Conservation (phyloP, 345 rosid genomes). For the Pistacia integerrima region DNA sequence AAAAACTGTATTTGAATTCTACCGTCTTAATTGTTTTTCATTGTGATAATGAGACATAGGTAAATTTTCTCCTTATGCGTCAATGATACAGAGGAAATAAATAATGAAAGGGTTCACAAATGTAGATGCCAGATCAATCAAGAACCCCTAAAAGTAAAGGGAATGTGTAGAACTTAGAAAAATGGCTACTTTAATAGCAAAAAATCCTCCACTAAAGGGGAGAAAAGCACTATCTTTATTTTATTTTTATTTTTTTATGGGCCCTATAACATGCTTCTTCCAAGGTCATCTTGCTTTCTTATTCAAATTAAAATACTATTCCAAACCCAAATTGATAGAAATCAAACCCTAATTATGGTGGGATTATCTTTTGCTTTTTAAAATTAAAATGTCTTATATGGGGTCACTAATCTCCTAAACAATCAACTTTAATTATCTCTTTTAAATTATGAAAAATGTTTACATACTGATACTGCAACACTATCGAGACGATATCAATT, state of each 20-base stretch:
- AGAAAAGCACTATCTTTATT: not conserved
- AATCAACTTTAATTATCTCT: constrained; percentile 8
- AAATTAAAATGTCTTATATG: not conserved
- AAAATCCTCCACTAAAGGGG: constrained; percentile 1
- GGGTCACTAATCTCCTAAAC: constrained; percentile 1
- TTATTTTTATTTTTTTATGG: not conserved
- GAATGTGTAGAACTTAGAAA: not conserved
- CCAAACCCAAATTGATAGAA: constrained; percentile 4
- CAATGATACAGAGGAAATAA: not conserved
- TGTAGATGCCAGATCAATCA: constrained; percentile 12
- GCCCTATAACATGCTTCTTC: constrained; percentile 11
- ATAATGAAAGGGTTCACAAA: not conserved
- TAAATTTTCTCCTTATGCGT: not conserved
- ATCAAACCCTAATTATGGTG: constrained; percentile 27
- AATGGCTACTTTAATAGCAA: constrained; percentile 12
- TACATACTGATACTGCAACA: too few relatives aligned
- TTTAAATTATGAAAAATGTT: constrained; percentile 12
- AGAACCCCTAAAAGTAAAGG: not conserved
- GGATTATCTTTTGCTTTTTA: not conserved
- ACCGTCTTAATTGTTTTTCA: too few relatives aligned
- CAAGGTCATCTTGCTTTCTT: constrained; percentile 8
- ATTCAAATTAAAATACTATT: constrained; percentile 11
- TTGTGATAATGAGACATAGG: too few relatives aligned
- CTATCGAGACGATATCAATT: not conserved
- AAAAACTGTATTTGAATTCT: too few relatives aligned